Evolutionary conservation across 805 yeast genomes (phyloP).

Genomic region (Yamadazyma takamatsuzukensis): DNA sequence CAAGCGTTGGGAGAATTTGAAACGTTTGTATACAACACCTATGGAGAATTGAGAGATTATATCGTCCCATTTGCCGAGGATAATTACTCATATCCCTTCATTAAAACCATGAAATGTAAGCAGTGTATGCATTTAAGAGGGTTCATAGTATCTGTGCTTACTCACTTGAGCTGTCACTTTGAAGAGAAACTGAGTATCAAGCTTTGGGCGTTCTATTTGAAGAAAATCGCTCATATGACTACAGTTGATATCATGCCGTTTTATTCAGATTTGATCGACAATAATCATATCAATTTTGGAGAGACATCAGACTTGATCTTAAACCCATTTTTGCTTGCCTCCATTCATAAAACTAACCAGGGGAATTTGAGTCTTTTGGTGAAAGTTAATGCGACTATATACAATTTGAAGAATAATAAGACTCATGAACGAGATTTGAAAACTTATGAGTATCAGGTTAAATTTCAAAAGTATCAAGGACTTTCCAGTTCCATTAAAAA

Average conservation of each 20-base stretch:
- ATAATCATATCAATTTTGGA: conserved; percentile 37
- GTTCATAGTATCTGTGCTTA: conserved; percentile 24
- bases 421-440: conserved; percentile 18
- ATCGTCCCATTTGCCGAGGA: conserved; percentile 16
- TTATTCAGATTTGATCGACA: conserved; percentile 25
- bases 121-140: conserved; percentile 24
- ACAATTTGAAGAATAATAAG: conserved; percentile 15
- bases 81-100: conserved; percentile 16
- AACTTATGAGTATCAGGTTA: conserved; percentile 15
- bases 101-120: conserved; percentile 23
- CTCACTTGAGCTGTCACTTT: conserved; percentile 38
- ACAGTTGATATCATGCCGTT: conserved; percentile 29
- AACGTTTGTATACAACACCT: conserved; percentile 22
- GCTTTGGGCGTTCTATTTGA: conserved; percentile 32
- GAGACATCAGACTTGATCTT: conserved; percentile 37
- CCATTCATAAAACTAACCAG: conserved; percentile 27
- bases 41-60: conserved; percentile 21
- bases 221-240: conserved; percentile 22
- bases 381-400: conserved; percentile 21
- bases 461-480: conserved; percentile 20
- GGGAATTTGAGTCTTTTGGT: conserved; percentile 21
- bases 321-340: conserved; percentile 33
- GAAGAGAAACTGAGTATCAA: conserved; percentile 24
- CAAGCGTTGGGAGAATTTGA: conserved; percentile 34
- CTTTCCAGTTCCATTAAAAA: conserved; percentile 23